Evolutionary conservation across 345 rosid species (phyloP), one percentile per base, ranked within the genome.

Genomic region (Fremontodendron californicum): DNA sequence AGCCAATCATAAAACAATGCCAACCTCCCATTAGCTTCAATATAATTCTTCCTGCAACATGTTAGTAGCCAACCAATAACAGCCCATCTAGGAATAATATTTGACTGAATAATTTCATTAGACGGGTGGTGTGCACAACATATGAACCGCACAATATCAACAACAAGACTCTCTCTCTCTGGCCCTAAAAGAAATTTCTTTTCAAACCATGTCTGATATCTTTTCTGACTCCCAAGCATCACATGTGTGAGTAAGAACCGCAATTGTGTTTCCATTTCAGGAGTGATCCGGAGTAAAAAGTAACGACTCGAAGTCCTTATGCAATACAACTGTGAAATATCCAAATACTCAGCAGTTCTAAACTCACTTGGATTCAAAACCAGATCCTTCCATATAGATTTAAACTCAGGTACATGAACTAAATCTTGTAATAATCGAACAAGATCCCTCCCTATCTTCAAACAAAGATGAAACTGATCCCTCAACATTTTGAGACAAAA

Each of bases 1-100:
- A 93, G 92, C 98, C 98, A 91, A 69, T 93, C 98, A 62, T 87
- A 90, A 79, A 93, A 87, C 79, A 95, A 62, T 66, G 97, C 96
- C 48, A 95, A 81, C 92, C 84, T 95, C 13, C 74, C 84, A 80
- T 85, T 86, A 62, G 84, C 83, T 83, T 86, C 90, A 40, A 83
- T 79, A 75, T 90, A 83, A 37, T 75, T 91, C 77, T 87, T 89
- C 75, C 81, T 87, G 57, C 89, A 89, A 27, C 74, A 81, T 49
- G 81, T 88, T 25, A 93, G 78, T 12, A 91, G 80, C 98, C 97
- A 95, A 70, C 98, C 99, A 52, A 91, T 67, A 46, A 89, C 83
- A 66, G 96, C 95, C 98, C 98, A 94, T 68, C 97, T 89, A 6
- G 98, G 95, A 85, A 90, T 85, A 68, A 88, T 65, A 57, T 84